A percentile compares a stretch with the other conserved stretches of the same genome.
phyloP scores from a whole-genome alignment of 179 eudicot species.

The Nepenthes alata region DNA sequence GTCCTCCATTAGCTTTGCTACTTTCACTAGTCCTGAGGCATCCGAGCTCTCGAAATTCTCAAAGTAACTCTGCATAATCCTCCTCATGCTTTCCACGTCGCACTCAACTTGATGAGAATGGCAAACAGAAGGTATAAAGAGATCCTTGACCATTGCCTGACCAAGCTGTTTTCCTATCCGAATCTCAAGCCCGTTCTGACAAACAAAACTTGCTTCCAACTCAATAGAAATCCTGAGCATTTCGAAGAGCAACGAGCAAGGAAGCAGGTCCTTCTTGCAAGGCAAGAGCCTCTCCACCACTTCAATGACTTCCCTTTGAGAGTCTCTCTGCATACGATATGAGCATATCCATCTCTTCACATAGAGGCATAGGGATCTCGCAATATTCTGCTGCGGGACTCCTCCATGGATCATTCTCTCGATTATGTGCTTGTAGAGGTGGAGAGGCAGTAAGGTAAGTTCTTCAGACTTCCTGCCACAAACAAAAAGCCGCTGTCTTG shows the following conservation, averaged over 20 bases:
- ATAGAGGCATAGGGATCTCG: slow-evolving; percentile 39
- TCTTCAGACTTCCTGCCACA: slow-evolving; percentile 21
- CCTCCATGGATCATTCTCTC: slow-evolving; percentile 22
- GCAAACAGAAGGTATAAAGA: slow-evolving; percentile 37
- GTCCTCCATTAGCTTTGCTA: slow-evolving; percentile 53
- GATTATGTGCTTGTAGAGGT: slow-evolving; percentile 37
- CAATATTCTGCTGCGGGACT: slow-evolving; percentile 31
- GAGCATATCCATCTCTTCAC: slow-evolving; percentile 23
- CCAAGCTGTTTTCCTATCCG: slow-evolving; percentile 56
- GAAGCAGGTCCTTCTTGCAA: slow-evolving; percentile 18
- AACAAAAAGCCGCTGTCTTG: slow-evolving; percentile 29
- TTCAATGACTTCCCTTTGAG: slow-evolving; percentile 36
- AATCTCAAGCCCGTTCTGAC: slow-evolving; percentile 34
- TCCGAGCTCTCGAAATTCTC: slow-evolving; percentile 15
- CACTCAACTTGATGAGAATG: slow-evolving; percentile 25
- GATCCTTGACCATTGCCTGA: slow-evolving; percentile 33
- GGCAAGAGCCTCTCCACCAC: slow-evolving; percentile 48
- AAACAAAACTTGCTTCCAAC: slow-evolving; percentile 23
- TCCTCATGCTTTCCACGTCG: slow-evolving; percentile 35
- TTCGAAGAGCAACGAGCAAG: slow-evolving; percentile 34
- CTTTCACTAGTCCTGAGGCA: slow-evolving; percentile 19
- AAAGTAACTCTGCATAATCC: slow-evolving; percentile 49
- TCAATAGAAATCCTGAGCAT: slow-evolving; percentile 30
- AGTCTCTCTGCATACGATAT: slow-evolving; percentile 5
- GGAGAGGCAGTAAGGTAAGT: slow-evolving; percentile 29